Evolutionary conservation across 2,329 filamentous ascomycete genomes (phyloP).

Genomic region (Teratosphaeria gauchensis): DNA sequence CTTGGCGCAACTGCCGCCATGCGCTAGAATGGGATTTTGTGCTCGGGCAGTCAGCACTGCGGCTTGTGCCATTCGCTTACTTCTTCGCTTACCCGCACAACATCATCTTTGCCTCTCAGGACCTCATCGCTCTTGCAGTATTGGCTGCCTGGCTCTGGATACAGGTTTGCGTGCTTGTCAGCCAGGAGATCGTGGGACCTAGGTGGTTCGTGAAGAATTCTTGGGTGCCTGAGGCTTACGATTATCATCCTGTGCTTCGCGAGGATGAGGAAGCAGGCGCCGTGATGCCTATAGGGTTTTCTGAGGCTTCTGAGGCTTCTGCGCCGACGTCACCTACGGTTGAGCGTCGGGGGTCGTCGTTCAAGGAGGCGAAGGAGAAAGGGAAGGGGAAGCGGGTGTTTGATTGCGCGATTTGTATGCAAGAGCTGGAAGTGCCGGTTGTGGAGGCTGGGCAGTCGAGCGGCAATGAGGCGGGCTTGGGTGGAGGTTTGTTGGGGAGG

Average conservation of each 20-base stretch:
- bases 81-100: constrained; percentile 74
- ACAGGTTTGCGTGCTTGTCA: constrained; percentile 68
- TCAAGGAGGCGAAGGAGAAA: constrained; percentile 30
- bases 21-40: constrained; percentile 90
- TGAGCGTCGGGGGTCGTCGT: constrained; percentile 19
- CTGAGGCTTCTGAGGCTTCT: constrained; percentile 21
- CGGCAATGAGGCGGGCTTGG: constrained; percentile 31
- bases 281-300: constrained; percentile 61
- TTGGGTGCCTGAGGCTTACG: constrained; percentile 66
- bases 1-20: constrained; percentile 80
- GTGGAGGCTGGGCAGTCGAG: constrained; percentile 41
- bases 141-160: constrained; percentile 76
- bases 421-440: constrained; percentile 81
- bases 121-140: constrained; percentile 53
- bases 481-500: constrained; percentile 60
- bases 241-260: constrained; percentile 84
- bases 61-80: constrained; percentile 72
- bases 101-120: constrained; percentile 65
- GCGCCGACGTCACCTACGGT: constrained; percentile 15
- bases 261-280: constrained; percentile 71
- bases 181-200: constrained; percentile 77
- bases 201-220: constrained; percentile 70
- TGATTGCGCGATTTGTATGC: constrained; percentile 92
- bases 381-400: constrained; percentile 54
- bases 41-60: constrained; percentile 67